A percentile compares a stretch with the other conserved stretches of the same genome.
Conservation (phyloP, 2,329 filamentous ascomycete species). For the Chaetomiaceae sp. region DNA sequence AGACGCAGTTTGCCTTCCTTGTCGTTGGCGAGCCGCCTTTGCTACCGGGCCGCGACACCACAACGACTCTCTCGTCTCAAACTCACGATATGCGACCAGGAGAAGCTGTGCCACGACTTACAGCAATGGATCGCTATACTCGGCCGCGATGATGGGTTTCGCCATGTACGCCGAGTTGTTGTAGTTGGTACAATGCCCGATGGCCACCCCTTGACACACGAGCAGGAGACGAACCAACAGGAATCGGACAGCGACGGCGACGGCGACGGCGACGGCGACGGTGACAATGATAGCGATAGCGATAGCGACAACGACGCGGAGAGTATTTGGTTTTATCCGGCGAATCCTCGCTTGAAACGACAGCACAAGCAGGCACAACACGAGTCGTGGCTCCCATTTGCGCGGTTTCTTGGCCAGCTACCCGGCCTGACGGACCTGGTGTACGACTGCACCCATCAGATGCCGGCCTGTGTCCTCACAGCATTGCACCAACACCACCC, state of each 20-base stretch:
- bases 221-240: too few species aligned
- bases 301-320: neutral
- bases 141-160: neutral
- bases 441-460: neutral
- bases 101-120: neutral
- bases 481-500: slow-evolving; percentile 4
- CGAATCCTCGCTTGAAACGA: neutral
- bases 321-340: neutral
- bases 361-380: slow-evolving; percentile 5
- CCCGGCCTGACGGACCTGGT: slow-evolving; percentile 9
- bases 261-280: neutral
- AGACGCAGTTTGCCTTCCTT: neutral
- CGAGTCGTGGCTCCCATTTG: slow-evolving; percentile 10
- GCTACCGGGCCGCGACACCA: neutral
- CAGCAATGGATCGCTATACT: neutral
- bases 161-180: neutral
- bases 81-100: neutral
- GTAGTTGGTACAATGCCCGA: neutral
- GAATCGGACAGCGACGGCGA: neutral
- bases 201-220: too few species aligned
- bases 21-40: slow-evolving; percentile 2
- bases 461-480: slow-evolving; percentile 5
- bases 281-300: neutral
- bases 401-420: slow-evolving; percentile 1
- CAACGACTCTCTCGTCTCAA: neutral